Conservation (phyloP, 225 moss, liverwort and hornwort genomes). For the Physcomitrellopsis africana region DNA sequence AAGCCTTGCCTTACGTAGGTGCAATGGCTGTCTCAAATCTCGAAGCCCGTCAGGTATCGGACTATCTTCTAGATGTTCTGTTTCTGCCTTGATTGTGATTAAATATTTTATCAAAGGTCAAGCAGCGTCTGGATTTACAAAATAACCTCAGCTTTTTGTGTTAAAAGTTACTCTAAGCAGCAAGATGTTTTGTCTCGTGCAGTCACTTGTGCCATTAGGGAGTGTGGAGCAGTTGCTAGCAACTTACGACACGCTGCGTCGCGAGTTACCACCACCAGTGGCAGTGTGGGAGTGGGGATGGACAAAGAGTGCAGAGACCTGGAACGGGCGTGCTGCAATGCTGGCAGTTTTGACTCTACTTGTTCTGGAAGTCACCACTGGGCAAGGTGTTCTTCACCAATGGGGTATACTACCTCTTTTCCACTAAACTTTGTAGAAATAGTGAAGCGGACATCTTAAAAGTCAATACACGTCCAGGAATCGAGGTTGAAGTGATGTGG, state of each 20-base stretch:
- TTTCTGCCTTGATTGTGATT: background rate
- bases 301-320: conserved; percentile 98
- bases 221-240: conserved; percentile 93
- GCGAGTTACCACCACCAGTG: conserved; percentile 93
- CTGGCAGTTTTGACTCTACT: conserved; percentile 84
- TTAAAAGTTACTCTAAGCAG: background rate
- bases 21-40: conserved; percentile 97
- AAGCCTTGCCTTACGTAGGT: conserved; percentile 82
- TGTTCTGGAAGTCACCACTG: conserved; percentile 89
- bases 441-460: conserved; percentile 31
- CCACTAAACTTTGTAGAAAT: conserved; percentile 48
- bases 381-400: conserved; percentile 95
- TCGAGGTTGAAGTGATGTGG: conserved; percentile 23
- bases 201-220: conserved; percentile 95
- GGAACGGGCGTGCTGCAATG: conserved; percentile 98
- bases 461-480: conserved; percentile 31
- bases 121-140: background rate
- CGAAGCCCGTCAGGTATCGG: conserved; percentile 92
- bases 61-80: background rate
- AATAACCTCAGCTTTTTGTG: background rate
- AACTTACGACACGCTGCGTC: conserved; percentile 90
- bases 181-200: conserved; percentile 35
- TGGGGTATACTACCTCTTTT: conserved; percentile 81
- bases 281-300: conserved; percentile 99
- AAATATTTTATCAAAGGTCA: too few relatives aligned